Percentiles rank a stretch among this genome's conserved stretches.
Evolutionary conservation across 306 rosid genomes (phyloP).

Genomic region (Ormosia semicastrata): DNA sequence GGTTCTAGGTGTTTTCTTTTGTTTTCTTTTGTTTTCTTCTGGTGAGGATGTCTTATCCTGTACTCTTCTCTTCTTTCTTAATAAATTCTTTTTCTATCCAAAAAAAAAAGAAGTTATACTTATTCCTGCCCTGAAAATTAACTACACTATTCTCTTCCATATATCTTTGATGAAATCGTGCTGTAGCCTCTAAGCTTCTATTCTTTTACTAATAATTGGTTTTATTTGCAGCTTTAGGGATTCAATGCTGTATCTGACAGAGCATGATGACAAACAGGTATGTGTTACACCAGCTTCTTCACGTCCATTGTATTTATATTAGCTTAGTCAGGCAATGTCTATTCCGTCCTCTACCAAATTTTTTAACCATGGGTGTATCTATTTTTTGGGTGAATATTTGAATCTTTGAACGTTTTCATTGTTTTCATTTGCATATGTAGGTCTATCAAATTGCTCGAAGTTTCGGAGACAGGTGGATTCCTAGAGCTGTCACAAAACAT

Average conservation of each 20-base stretch:
- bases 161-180: conserved; percentile 9
- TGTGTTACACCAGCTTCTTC: background rate
- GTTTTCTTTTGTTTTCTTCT: too few species aligned
- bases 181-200: conserved; percentile 1
- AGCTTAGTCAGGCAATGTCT: background rate
- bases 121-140: conserved; percentile 6
- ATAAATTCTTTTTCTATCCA: too few species aligned
- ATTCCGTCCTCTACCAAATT: background rate
- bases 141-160: background rate
- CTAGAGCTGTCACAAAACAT: conserved; percentile 54
- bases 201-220: conserved; percentile 32
- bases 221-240: conserved; percentile 76
- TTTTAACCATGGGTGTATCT: background rate
- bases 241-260: conserved; percentile 86
- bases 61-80: too few species aligned
- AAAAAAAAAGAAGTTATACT: background rate
- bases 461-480: conserved; percentile 95
- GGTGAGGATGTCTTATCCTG: too few species aligned
- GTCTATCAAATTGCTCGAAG: conserved; percentile 96
- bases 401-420: conserved; percentile 18
- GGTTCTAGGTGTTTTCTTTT: too few species aligned
- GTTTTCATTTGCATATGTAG: conserved; percentile 43
- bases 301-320: background rate
- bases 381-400: conserved; percentile 10
- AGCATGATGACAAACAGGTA: conserved; percentile 97